Evolutionary conservation across 345 rosid species (phyloP).

Genomic region (Rhodomyrtus tomentosa): DNA sequence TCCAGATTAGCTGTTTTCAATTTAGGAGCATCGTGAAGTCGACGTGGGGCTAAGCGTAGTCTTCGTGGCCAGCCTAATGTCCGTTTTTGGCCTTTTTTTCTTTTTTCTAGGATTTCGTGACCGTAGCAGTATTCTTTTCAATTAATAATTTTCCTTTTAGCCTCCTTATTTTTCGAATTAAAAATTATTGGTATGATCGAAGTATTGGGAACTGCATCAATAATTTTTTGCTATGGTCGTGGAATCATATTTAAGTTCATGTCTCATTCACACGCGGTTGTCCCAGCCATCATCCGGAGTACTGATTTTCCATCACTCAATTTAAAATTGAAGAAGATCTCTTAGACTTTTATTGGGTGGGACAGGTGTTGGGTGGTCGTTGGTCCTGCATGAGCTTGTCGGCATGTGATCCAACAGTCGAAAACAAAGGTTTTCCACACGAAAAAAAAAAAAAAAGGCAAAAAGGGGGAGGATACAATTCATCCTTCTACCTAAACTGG

Average conservation of each 20-base stretch:
- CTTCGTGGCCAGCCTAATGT: not conserved
- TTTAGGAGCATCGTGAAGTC: not conserved
- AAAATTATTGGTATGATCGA: no score
- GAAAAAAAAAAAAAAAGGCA: no score
- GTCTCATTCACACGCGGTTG: not conserved
- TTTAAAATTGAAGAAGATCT: not conserved
- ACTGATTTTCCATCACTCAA: not conserved
- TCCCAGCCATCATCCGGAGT: not conserved
- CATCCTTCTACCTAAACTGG: not conserved
- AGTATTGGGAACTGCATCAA: no score
- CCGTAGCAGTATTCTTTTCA: no score
- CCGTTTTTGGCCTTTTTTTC: no score
- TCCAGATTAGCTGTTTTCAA: not conserved
- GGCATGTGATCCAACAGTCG: not conserved
- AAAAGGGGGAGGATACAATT: not conserved
- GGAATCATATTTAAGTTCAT: not conserved
- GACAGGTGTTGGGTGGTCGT: not conserved
- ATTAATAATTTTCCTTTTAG: not conserved
- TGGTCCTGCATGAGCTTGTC: not conserved
- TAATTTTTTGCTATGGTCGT: no score
- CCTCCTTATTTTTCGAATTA: not conserved
- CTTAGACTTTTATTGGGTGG: not conserved
- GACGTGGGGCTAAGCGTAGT: not conserved
- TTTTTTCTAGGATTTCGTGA: no score
- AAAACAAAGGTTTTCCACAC: not conserved